Evolutionary conservation across 176 grass and related monocot genomes (phyloP).

Genomic region (Secale cereale): DNA sequence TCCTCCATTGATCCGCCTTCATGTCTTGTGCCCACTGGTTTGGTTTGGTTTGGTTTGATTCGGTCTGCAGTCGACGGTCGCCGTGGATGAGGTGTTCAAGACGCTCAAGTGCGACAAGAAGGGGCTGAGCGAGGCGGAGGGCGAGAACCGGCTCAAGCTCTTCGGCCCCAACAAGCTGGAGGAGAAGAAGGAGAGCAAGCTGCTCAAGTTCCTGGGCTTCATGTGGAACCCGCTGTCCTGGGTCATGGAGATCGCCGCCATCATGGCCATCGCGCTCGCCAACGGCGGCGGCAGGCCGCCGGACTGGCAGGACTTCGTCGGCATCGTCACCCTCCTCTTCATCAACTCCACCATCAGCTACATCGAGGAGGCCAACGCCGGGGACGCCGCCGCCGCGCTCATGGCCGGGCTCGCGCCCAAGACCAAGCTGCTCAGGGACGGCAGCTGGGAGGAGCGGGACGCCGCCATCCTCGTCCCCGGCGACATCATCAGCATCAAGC

Average conservation of each 20-base stretch:
- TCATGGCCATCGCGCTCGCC: slow-evolving; percentile 91
- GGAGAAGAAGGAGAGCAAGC: slow-evolving; percentile 91
- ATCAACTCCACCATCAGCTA: slow-evolving; percentile 97
- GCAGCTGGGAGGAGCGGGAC: slow-evolving; percentile 76
- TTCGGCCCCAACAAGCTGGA: slow-evolving; percentile 96
- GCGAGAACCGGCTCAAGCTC: slow-evolving; percentile 39
- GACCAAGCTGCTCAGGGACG: slow-evolving; percentile 84
- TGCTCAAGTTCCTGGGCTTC: slow-evolving; percentile 94
- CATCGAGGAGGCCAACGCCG: slow-evolving; percentile 91
- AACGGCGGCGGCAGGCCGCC: slow-evolving; percentile 73
- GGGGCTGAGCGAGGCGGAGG: slow-evolving; percentile 59
- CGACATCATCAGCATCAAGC: slow-evolving; percentile 98
- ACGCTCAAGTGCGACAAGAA: slow-evolving; percentile 71
- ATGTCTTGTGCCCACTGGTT: too few relatives aligned
- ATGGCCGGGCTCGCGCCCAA: slow-evolving; percentile 89
- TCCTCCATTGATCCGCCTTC: background rate
- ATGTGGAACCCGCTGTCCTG: slow-evolving; percentile 97
- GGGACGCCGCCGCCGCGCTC: slow-evolving; percentile 76
- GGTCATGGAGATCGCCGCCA: slow-evolving; percentile 91
- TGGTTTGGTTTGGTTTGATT: background rate
- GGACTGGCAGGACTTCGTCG: slow-evolving; percentile 94
- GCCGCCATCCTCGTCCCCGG: slow-evolving; percentile 82
- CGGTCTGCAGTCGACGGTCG: slow-evolving; percentile 62
- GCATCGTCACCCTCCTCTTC: slow-evolving; percentile 72
- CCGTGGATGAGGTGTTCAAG: slow-evolving; percentile 73